Evolutionary conservation across 2,329 filamentous ascomycete genomes (phyloP), one percentile per base, ranked within the genome.

Genomic region (Aspergillus novofumigatus): DNA sequence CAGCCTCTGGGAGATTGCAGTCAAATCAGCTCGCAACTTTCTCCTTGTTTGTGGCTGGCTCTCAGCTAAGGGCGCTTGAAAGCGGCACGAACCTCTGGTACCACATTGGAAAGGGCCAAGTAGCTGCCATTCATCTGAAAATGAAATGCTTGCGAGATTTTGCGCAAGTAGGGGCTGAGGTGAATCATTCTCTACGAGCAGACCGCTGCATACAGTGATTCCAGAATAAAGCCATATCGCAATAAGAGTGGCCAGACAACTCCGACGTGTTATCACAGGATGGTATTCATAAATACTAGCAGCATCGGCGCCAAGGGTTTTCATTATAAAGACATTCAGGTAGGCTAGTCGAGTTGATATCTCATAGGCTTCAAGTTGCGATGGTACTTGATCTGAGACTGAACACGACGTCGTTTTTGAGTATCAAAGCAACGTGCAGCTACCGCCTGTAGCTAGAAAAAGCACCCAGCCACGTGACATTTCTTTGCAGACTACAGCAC

Each of bases 101-200:
- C 83, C 83, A 55, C 81, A 79, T 60, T 81, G 78, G 63, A 85
- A 86, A 7, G 83, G 83, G 3, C 83, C 83, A 23, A 86, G 72
- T 23, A 83, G 64, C 53, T 83, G 69, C 82, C 82, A 84, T 28
- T 28, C 55, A n/a, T 57, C 45, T 9, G 70, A 72, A 48, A 75
- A 64, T 10, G 44, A 54, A 25, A 70, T 49, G 21, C 17, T 44
- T 29, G 49, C 38, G 14, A 35, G 29, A 35, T 38, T 20, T 10
- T 28, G 20, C 10, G 25, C 41, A n/a, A 61, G 54, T 32, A 52
- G 51, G 29, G 28, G 52, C 47, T 61, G 59, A 47, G 51, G 53
- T 28, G 41, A 20, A 23, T 17, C 11, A 17, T 52, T 52, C 49
- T 54, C 28, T 45, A 49, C 10, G 6, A 42, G 9, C 54, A 51